Conservation (phyloP, 352 stramenopile genomes). For the Phytophthora fragariaefolia region DNA sequence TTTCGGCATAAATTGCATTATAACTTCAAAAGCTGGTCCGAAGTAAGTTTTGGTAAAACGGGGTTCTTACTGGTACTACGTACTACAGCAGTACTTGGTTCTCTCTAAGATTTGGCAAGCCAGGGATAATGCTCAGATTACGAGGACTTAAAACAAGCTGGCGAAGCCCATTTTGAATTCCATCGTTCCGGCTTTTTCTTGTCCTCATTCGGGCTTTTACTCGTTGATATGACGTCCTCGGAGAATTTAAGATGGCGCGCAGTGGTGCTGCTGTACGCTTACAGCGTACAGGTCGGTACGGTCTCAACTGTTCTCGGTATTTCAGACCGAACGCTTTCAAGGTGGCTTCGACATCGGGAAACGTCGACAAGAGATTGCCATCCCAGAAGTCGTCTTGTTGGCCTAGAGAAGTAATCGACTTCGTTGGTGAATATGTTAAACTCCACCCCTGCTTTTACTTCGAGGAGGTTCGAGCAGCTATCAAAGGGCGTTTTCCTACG, state of each 20-base stretch:
- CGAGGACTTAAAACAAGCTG: too few species aligned
- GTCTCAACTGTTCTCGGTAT: conserved; percentile 13
- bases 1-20: too few species aligned
- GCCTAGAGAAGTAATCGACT: conserved; percentile 7
- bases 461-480: conserved; percentile 26
- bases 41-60: too few species aligned
- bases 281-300: conserved; percentile 13
- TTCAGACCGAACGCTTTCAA: conserved; percentile 1
- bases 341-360: conserved; percentile 17
- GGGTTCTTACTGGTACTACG: too few species aligned
- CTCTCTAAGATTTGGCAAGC: too few species aligned
- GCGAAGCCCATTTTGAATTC: too few species aligned
- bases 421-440: conserved; percentile 22
- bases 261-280: conserved; percentile 29
- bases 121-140: too few species aligned
- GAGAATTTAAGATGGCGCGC: conserved; percentile 27
- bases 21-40: too few species aligned
- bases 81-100: too few species aligned
- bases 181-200: too few species aligned
- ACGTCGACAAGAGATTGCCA: conserved; percentile 13
- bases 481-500: conserved; percentile 6
- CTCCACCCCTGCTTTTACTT: conserved; percentile 40
- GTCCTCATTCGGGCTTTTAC: too few species aligned
- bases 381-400: conserved; percentile 9
- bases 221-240: conserved; percentile 25